These are phyloP conservation scores for Coprinopsis cinerea DNA, from an alignment of 768 basidiomycete genomes.

Conservation along the genomic window DNA sequence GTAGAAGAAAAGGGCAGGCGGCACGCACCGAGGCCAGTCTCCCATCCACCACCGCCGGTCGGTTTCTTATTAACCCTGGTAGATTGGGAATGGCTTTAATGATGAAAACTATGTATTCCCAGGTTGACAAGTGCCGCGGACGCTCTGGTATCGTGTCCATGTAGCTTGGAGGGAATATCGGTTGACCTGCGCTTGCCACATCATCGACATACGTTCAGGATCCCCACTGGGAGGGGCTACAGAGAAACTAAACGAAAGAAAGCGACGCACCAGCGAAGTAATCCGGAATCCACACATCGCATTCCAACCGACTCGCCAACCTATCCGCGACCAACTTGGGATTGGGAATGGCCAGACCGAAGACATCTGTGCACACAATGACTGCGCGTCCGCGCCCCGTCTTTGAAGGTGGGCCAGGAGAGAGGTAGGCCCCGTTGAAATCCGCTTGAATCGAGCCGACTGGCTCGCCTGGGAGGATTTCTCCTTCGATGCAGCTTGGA, in stretches of 20 bases:
- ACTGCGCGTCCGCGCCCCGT: constrained; percentile 27
- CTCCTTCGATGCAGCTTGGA: constrained; percentile 35
- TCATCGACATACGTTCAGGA: neutral
- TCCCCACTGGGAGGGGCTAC: neutral
- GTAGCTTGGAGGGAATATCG: constrained; percentile 2
- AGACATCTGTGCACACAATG: constrained; percentile 51
- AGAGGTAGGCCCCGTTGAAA: constrained; percentile 39
- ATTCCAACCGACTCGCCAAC: constrained; percentile 38
- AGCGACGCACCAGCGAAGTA: constrained; percentile 41
- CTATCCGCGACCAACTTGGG: constrained; percentile 53
- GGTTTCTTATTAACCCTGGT: constrained; percentile 25
- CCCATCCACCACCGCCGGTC: constrained; percentile 27
- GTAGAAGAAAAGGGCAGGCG: neutral
- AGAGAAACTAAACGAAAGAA: neutral
- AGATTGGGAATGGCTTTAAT: constrained; percentile 19
- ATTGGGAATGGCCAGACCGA: constrained; percentile 48
- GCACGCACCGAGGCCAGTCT: constrained; percentile 18
- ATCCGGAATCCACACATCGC: constrained; percentile 64
- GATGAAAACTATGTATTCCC: constrained; percentile 27
- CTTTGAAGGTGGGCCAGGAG: constrained; percentile 14
- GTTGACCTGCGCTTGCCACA: neutral
- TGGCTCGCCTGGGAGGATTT: constrained; percentile 40
- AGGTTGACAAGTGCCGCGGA: constrained; percentile 26
- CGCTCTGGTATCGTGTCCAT: constrained; percentile 22
- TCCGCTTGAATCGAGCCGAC: constrained; percentile 32